Conservation (phyloP, 345 rosid species). For the Acer negundo region DNA sequence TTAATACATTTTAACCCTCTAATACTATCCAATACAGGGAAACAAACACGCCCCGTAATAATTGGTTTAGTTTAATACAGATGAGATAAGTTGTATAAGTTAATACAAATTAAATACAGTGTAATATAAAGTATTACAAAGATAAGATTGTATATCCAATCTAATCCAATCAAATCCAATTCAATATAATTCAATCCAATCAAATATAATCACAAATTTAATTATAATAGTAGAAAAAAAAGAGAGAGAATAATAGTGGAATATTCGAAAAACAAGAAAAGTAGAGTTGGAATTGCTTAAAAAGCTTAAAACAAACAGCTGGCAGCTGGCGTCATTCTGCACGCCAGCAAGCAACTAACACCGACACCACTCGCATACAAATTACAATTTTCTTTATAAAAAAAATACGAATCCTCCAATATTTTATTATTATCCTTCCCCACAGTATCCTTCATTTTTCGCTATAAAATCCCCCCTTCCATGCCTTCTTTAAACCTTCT, state of each 20-base stretch:
- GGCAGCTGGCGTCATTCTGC: conserved; percentile 33
- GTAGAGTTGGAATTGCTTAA: background rate
- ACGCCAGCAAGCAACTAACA: conserved; percentile 37
- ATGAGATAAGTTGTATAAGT: too few species aligned
- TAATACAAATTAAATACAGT: too few species aligned
- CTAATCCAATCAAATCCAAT: too few species aligned
- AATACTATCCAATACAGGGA: too few species aligned
- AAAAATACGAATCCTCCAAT: background rate
- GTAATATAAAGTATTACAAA: too few species aligned
- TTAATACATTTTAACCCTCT: too few species aligned
- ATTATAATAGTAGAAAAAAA: too few species aligned
- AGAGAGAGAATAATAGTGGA: background rate
- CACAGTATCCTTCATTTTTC: background rate
- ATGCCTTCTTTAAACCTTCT: background rate
- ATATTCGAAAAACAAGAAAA: background rate
- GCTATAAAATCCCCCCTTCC: conserved; percentile 24
- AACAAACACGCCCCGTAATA: too few species aligned
- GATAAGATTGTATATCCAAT: too few species aligned
- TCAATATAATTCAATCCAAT: too few species aligned
- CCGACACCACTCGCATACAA: conserved; percentile 21
- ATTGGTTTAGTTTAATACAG: too few species aligned
- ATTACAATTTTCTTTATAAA: background rate
- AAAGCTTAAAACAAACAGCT: conserved; percentile 10
- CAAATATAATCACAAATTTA: too few species aligned
- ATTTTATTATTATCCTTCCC: background rate